phyloP scores from a whole-genome alignment of 2,329 filamentous ascomycete genomes.

The Colletotrichum costaricense region DNA sequence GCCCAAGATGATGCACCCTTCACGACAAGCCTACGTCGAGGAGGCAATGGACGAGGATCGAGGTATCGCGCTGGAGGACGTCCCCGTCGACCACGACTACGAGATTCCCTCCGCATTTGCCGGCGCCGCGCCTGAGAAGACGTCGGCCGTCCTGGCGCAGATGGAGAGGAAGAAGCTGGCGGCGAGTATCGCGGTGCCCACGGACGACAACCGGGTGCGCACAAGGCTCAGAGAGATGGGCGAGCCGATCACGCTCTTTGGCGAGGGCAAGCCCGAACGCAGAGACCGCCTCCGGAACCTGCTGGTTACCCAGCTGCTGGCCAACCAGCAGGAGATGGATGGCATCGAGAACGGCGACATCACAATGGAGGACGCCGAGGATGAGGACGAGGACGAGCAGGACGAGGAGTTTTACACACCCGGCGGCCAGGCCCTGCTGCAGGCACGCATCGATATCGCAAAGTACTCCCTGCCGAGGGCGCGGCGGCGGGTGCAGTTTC shows the following conservation, averaged over 20 bases:
- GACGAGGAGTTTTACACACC: constrained; percentile 97
- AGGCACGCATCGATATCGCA: constrained; percentile 83
- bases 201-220: constrained; percentile 90
- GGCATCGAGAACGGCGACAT: constrained; percentile 68
- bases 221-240: constrained; percentile 84
- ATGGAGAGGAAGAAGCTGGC: constrained; percentile 92
- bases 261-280: constrained; percentile 86
- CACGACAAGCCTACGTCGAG: constrained; percentile 94
- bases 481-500: constrained; percentile 79
- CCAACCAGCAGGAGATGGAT: constrained; percentile 75
- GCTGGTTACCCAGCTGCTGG: constrained; percentile 78
- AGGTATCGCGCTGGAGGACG: constrained; percentile 61
- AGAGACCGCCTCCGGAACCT: constrained; percentile 88
- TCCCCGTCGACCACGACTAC: constrained; percentile 83
- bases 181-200: constrained; percentile 90
- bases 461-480: constrained; percentile 86
- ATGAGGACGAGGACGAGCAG: constrained; percentile 67
- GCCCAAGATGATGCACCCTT: constrained; percentile 79
- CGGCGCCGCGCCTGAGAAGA: constrained; percentile 82
- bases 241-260: constrained; percentile 95
- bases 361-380: constrained; percentile 68
- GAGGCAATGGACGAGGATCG: constrained; percentile 64
- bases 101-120: constrained; percentile 74
- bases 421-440: constrained; percentile 78
- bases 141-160: constrained; percentile 85